These are phyloP conservation scores for Paraconiothyrium brasiliense DNA, from an alignment of 2,329 filamentous ascomycete genomes.

Conservation along the genomic window DNA sequence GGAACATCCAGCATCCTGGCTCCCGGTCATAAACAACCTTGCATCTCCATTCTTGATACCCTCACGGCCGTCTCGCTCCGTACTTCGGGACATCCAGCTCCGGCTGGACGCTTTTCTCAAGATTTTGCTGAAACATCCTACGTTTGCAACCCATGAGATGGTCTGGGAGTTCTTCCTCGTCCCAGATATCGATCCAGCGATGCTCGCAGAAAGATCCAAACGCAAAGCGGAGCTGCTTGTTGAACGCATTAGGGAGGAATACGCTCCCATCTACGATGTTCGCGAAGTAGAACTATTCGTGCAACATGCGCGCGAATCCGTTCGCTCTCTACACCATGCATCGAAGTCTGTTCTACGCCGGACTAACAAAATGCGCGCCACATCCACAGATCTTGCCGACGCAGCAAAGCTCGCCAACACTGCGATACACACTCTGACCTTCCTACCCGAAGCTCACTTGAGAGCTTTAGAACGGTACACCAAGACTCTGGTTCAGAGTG, in stretches of 20 bases:
- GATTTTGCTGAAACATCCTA: slow-evolving; percentile 85
- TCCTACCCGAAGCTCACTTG: slow-evolving; percentile 74
- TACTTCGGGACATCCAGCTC: slow-evolving; percentile 87
- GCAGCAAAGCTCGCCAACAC: slow-evolving; percentile 65
- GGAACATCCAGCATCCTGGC: slow-evolving; percentile 95
- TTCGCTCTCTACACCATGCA: slow-evolving; percentile 83
- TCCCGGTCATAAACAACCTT: slow-evolving; percentile 79
- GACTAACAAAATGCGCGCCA: slow-evolving; percentile 76
- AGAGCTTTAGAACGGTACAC: slow-evolving; percentile 78
- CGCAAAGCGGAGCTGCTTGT: slow-evolving; percentile 84
- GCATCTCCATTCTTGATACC: slow-evolving; percentile 93
- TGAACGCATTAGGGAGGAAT: slow-evolving; percentile 89
- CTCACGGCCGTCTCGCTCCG: slow-evolving; percentile 85
- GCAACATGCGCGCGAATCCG: slow-evolving; percentile 87
- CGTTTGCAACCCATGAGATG: slow-evolving; percentile 95
- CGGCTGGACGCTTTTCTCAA: slow-evolving; percentile 88
- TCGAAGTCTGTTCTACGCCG: slow-evolving; percentile 84
- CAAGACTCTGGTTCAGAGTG: slow-evolving; percentile 69
- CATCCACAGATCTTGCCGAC: slow-evolving; percentile 72
- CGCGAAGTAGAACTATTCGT: slow-evolving; percentile 93
- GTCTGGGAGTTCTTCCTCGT: slow-evolving; percentile 99
- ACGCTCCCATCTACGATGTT: slow-evolving; percentile 80
- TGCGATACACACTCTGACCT: slow-evolving; percentile 65
- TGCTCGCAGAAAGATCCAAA: slow-evolving; percentile 87
- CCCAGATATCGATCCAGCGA: slow-evolving; percentile 87